Percentiles rank a stretch among this genome's conserved stretches.
These are phyloP conservation scores for Cytospora chrysosperma DNA, from an alignment of 2,329 filamentous ascomycete genomes.

Conservation along the genomic window DNA sequence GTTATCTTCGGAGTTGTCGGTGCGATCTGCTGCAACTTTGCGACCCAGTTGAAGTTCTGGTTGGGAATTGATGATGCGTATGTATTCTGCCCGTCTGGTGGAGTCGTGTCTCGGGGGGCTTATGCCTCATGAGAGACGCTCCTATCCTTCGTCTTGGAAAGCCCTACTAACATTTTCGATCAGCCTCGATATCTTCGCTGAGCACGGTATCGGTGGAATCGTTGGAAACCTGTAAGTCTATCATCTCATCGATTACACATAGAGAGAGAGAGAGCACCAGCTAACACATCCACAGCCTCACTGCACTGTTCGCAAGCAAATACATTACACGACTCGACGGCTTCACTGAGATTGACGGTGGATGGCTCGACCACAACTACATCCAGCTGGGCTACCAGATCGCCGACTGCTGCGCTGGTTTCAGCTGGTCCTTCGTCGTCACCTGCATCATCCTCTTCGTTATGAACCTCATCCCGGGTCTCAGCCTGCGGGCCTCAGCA, in stretches of 20 bases:
- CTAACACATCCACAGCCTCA: background rate
- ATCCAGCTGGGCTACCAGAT: constrained; percentile 71
- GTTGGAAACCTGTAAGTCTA: constrained; percentile 67
- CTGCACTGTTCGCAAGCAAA: constrained; percentile 41
- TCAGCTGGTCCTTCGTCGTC: constrained; percentile 65
- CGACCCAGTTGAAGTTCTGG: constrained; percentile 75
- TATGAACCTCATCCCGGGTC: constrained; percentile 69
- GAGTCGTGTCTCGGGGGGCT: too few relatives aligned
- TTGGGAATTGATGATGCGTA: constrained; percentile 75
- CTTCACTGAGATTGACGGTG: constrained; percentile 55
- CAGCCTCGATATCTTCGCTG: constrained; percentile 80
- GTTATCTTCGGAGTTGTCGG: constrained; percentile 59
- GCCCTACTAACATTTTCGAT: too few relatives aligned
- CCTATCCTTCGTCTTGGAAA: too few relatives aligned
- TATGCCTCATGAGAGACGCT: too few relatives aligned
- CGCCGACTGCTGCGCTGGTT: constrained; percentile 63
- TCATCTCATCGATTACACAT: too few relatives aligned
- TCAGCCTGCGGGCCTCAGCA: constrained; percentile 64
- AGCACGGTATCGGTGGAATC: constrained; percentile 83
- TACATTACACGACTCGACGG: constrained; percentile 76
- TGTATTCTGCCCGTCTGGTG: too few relatives aligned
- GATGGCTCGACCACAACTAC: constrained; percentile 71
- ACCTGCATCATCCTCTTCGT: constrained; percentile 68
- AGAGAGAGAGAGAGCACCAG: background rate
- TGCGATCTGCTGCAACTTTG: constrained; percentile 75